Evolutionary conservation across 2,329 filamentous ascomycete species (phyloP).

Genomic region (Phoma sp.): DNA sequence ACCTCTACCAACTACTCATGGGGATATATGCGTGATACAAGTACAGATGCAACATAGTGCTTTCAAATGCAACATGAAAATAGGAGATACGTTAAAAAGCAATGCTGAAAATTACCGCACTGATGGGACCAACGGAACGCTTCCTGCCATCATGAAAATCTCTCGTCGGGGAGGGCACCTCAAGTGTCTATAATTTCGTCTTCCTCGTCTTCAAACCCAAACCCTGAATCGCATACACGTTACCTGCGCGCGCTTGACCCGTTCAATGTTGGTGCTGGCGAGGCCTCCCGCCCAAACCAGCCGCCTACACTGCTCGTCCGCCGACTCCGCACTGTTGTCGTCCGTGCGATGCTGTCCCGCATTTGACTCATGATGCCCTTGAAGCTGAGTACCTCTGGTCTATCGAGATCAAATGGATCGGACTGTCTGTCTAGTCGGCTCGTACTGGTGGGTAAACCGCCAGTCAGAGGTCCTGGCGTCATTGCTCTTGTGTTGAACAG

Average conservation of each 20-base stretch:
- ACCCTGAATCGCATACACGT: not conserved
- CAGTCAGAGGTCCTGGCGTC: conserved; percentile 1
- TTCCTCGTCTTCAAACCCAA: not conserved
- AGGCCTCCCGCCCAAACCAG: conserved; percentile 29
- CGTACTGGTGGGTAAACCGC: conserved; percentile 8
- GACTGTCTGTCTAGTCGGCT: conserved; percentile 43
- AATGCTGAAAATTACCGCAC: conserved; percentile 2
- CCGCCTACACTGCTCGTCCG: conserved; percentile 39
- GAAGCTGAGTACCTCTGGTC: conserved; percentile 48
- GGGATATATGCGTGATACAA: conserved; percentile 18
- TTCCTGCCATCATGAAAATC: conserved; percentile 38
- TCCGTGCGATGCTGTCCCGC: conserved; percentile 36
- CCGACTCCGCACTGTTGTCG: conserved; percentile 31
- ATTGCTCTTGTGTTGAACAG: conserved; percentile 37
- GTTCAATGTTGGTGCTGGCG: conserved; percentile 26
- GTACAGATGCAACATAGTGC: conserved; percentile 10
- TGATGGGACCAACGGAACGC: conserved; percentile 42
- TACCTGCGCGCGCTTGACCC: conserved; percentile 18
- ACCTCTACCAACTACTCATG: conserved; percentile 4
- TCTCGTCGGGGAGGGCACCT: not conserved
- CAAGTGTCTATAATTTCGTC: conserved; percentile 2
- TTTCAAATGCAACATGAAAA: not conserved
- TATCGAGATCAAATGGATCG: conserved; percentile 50
- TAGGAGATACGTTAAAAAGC: conserved; percentile 1
- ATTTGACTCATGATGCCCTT: conserved; percentile 38